Base-by-base conservation (phyloP, 2,329 filamentous ascomycete species). In the Botrytis aclada region DNA sequence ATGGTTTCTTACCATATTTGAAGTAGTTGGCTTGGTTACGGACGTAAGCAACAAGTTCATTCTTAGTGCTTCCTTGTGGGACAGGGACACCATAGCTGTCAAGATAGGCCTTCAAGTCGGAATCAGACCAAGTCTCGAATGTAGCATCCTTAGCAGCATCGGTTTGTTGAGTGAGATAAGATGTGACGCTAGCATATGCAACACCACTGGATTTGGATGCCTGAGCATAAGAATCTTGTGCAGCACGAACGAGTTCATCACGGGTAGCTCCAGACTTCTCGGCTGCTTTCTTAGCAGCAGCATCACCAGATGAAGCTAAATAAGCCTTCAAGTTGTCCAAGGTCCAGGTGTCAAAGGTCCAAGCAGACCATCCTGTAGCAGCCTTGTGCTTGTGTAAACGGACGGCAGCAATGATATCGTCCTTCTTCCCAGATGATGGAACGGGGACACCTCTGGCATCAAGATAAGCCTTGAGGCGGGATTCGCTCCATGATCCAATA, bases 281-380 rank as follows among this genome's bases (percentile, higher is more conserved):
- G 29, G 88, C 86, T 22, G 85, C 85, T 81, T 91, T 85, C 82
- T 89, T 85, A 29, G 88, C 88, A 3, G 86, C 83, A 10, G 83
- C 83, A 75, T 90, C 83, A 39, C 88, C 88, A 60, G 85, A 85
- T 62, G 83, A 83, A 7, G 79, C 78, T 16, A 91, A 83, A 74
- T 89, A 89, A 2, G 83, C 80, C 80, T 89, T 90, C 64, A 95
- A 82, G 79, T 93, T 92, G 4, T 93, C 90, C 70, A 87, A 85
- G 56, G 89, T 92, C 82, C 92, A 90, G 75, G 93, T 93, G 77
- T 95, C 92, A 80, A 94, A 94, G 25, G 90, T 93, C 92, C 93
- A 95, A 4, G 90, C 88, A 74, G 84, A 91, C 84, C 88, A 93
- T 29, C 88, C 89, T 65, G 85, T 85, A 14, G 89, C 86, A 64